Evolutionary conservation across 306 rosid genomes (phyloP).

Genomic region (Macrotyloma uniflorum): DNA sequence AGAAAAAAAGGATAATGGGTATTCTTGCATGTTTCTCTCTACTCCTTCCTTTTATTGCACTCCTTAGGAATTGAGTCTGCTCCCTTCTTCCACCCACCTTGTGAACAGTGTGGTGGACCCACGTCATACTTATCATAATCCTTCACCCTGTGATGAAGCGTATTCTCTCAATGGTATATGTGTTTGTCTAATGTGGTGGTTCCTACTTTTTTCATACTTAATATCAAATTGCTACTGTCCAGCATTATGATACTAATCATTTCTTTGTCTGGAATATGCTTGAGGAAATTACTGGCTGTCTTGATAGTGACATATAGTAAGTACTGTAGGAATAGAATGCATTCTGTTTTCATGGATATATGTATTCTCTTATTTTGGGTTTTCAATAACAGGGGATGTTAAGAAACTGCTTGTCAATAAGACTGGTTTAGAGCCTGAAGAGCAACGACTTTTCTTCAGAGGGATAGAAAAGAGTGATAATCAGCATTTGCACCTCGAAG

Average conservation of each 20-base stretch:
- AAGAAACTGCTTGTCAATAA: constrained; percentile 57
- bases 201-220: not conserved
- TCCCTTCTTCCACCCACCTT: not conserved
- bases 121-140: not conserved
- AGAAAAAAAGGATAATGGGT: not conserved
- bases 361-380: constrained; percentile 31
- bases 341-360: constrained; percentile 16
- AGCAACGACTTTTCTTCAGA: constrained; percentile 80
- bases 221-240: not conserved
- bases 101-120: not conserved
- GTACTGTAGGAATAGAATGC: not conserved
- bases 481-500: constrained; percentile 66
- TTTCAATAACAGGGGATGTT: constrained; percentile 65
- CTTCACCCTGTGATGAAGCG: not conserved
- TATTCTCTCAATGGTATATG: not conserved
- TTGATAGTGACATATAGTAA: not conserved
- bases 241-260: not conserved
- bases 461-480: constrained; percentile 79
- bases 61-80: not conserved
- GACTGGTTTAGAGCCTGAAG: constrained; percentile 67
- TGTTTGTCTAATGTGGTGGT: constrained; percentile 43
- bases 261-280: not conserved
- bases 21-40: not conserved
- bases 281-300: constrained; percentile 11
- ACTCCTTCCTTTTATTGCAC: not conserved